Base-by-base conservation (phyloP, 768 basidiomycete genomes). In the Guyanaporus albipodus region DNA sequence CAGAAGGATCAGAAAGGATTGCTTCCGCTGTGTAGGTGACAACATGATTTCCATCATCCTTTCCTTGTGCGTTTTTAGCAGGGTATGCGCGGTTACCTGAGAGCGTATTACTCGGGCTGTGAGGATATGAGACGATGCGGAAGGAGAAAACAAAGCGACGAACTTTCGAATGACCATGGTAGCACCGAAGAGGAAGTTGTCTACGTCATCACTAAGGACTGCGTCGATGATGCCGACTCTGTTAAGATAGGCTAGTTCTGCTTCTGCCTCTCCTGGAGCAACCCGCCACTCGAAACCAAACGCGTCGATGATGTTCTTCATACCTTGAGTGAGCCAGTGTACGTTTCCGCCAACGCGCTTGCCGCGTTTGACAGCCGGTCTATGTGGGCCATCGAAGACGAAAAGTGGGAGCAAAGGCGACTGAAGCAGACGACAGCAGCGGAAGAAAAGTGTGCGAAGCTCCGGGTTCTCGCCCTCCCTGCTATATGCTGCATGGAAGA, bases 181-280 rank as follows among this genome's bases (percentile, higher is more conserved):
- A 1, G 91, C 92, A 18, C 93, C 92, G 52, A 97, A 97, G 3
- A 96, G 68, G 59, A 95, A 85, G 44, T 82, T 93, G 59, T 97
- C 93, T 2, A 93, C 92, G 57, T 96, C 94, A 63, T 97, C 94
- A 0, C 93, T 89, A 35, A 94, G 73, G 21, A 96, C 79, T 0
- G 84, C 90, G 60, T 97, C 94, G 46, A 97, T 87, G 42, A 87
- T 64, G 3, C 91, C 91, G 34, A 83, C 78, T 4, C 77, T 72
- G 56, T 91, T 93, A 43, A 97, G 73, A 52, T 88, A 85, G 0
- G 93, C 93, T 3, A 97, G 73, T 60, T 95, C 93, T 0, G 93
- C 93, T 64, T 97, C 94, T 0, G 94, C 94, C 67, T 96, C 94
- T 15, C 91, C 92, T 6, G 93, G 93, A 14, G 91, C 93, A 63